These are phyloP conservation scores for Pleurotus sapidus DNA, from an alignment of 768 basidiomycete genomes.

Conservation along the genomic window DNA sequence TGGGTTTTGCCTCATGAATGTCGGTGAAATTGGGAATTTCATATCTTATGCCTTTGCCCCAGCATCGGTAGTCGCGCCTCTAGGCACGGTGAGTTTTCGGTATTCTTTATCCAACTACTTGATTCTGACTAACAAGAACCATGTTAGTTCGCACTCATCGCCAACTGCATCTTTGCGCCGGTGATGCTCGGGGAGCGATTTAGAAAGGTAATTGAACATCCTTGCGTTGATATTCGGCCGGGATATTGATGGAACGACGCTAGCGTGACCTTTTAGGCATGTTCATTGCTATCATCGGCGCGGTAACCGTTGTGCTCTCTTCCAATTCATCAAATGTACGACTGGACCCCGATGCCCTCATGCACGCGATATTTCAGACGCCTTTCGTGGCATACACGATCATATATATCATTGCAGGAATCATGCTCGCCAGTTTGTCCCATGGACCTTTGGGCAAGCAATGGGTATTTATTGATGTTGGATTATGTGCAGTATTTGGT, in stretches of 20 bases:
- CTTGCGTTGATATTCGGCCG: slow-evolving; percentile 13
- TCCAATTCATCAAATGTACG: slow-evolving; percentile 68
- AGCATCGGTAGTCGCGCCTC: slow-evolving; percentile 89
- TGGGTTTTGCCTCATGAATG: slow-evolving; percentile 84
- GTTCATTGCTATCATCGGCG: slow-evolving; percentile 78
- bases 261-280: slow-evolving; percentile 82
- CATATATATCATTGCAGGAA: slow-evolving; percentile 54
- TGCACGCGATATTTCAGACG: slow-evolving; percentile 65
- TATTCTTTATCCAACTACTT: too few species aligned
- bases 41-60: slow-evolving; percentile 88
- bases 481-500: slow-evolving; percentile 86
- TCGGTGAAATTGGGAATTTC: slow-evolving; percentile 91
- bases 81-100: slow-evolving; percentile 75
- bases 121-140: slow-evolving; percentile 1
- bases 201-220: slow-evolving; percentile 49
- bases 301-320: slow-evolving; percentile 88
- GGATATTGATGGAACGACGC: not conserved
- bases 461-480: slow-evolving; percentile 83
- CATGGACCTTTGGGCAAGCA: slow-evolving; percentile 57
- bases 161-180: slow-evolving; percentile 94
- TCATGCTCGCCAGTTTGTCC: slow-evolving; percentile 65
- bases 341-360: slow-evolving; percentile 64
- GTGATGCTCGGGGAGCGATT: slow-evolving; percentile 81
- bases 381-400: slow-evolving; percentile 76
- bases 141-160: slow-evolving; percentile 80